Evolutionary conservation across 2,329 filamentous ascomycete species (phyloP), one percentile per base, ranked within the genome.

Genomic region (Teratosphaeria nubilosa): DNA sequence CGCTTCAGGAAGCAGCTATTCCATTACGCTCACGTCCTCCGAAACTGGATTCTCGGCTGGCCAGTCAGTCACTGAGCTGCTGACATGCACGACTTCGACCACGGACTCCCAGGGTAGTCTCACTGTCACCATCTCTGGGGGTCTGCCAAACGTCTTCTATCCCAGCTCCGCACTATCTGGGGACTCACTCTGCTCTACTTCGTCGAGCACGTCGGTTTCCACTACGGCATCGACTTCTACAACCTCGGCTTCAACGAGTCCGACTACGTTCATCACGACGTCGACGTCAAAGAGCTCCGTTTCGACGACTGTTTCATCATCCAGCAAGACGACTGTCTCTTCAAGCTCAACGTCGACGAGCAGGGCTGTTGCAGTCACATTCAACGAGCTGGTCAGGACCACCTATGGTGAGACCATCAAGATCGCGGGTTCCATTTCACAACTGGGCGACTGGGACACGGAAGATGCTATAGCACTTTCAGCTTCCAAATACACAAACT

Each of bases 341-440:
- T 13, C 10, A 13, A 37, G 32, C 32, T 37, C 32, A 37, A 16
- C 32, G n/a, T 22, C 41, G 20, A 48, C 41, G n/a, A 48, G 25
- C 5, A 56, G 27, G 5, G 20, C 56, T n/a, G 79, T 87, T 6
- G 74, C 80, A 0, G 81, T 90, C 7, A 82, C 82, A 0, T 89
- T 90, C 72, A 75, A 82, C 53, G 82, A 80, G 60, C 67, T 77
- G 0, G 82, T 79, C 24, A 77, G 73, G 0, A 90, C 86, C 0
- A 67, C 67, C 1, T 82, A 70, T 54, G 86, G 86, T 4, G 78
- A 90, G 69, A 83, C 78, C 9, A 78, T 90, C 67, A 87, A 85
- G 69, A 70, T 91, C 13, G 77, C 80, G 0, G 87, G 87, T 20
- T 82, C 78, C 57, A 77, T 79, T 51, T 66, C 76, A 1, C 74